A percentile compares a stretch with the other conserved stretches of the same genome.
phyloP scores from a whole-genome alignment of 345 rosid genomes.

The Cardamine resedifolia region DNA sequence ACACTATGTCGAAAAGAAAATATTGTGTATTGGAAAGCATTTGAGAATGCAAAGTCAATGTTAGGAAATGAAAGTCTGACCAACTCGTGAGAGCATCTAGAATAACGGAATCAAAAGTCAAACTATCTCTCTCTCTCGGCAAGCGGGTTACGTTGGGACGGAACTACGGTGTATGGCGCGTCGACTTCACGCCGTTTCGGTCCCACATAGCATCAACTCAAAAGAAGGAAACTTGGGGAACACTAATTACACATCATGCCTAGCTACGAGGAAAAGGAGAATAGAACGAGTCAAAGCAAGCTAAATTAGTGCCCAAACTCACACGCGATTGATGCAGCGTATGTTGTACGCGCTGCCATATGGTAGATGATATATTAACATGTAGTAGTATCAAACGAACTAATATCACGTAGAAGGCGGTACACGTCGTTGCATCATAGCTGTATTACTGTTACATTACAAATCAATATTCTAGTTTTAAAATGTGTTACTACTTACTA shows the following conservation, averaged over 20 bases:
- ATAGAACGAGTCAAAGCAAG: conserved; percentile 1
- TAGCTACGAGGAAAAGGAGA: neutral
- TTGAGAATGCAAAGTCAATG: conserved; percentile 30
- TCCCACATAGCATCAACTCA: neutral
- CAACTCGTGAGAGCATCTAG: conserved; percentile 25
- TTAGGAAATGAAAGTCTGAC: conserved; percentile 32
- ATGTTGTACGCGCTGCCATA: neutral
- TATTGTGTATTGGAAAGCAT: neutral
- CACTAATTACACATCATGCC: neutral
- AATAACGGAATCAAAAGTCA: conserved; percentile 28
- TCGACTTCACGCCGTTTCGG: conserved; percentile 8
- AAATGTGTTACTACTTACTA: neutral
- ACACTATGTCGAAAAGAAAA: neutral
- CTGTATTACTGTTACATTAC: neutral
- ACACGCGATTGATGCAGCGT: neutral
- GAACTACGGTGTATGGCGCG: conserved; percentile 13
- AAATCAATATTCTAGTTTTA: neutral
- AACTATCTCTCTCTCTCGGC: conserved; percentile 16
- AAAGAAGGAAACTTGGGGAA: neutral
- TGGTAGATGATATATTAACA: too few species aligned
- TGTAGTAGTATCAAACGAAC: neutral
- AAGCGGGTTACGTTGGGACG: conserved; percentile 22
- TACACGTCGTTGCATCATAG: neutral
- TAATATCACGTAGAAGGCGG: neutral
- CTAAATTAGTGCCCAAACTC: neutral